Percentiles rank a stretch among this genome's conserved stretches.
These are phyloP conservation scores for Calycina marina DNA, from an alignment of 2,329 filamentous ascomycete genomes.

Conservation along the genomic window DNA sequence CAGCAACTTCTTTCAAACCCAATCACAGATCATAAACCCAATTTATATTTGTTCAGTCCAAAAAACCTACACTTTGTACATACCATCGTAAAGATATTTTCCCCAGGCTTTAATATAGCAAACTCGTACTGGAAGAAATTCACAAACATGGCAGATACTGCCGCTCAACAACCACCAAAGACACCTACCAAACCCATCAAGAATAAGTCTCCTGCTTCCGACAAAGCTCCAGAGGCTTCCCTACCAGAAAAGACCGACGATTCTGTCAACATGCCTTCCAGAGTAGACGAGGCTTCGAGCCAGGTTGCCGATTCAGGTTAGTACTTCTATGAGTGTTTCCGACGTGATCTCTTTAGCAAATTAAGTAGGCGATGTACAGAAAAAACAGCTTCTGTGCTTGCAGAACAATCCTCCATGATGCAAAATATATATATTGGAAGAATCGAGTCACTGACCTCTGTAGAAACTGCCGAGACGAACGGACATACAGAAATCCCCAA, in stretches of 20 bases:
- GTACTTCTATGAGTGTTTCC: too few species aligned
- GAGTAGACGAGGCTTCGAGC: background rate
- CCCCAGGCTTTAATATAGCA: background rate
- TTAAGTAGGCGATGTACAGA: too few species aligned
- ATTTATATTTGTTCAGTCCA: background rate
- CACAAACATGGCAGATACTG: background rate
- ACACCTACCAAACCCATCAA: background rate
- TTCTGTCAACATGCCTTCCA: background rate
- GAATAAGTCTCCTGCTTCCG: background rate
- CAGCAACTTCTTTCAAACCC: too few species aligned
- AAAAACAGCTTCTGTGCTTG: too few species aligned
- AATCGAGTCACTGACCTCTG: background rate
- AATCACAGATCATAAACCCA: background rate
- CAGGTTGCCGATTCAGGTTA: background rate
- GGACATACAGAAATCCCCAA: slow-evolving; percentile 22
- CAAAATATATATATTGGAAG: background rate
- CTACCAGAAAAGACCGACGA: background rate
- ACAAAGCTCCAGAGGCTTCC: background rate
- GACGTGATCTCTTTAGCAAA: too few species aligned
- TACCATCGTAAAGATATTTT: background rate
- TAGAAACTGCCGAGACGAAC: background rate
- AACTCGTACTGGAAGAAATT: background rate
- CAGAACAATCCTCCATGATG: too few species aligned
- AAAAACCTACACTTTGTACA: background rate
- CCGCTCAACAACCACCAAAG: background rate